Percentiles rank a stretch among this genome's conserved stretches.
Evolutionary conservation across 176 grass and related monocot species (phyloP).

Genomic region (maize (Zea mays)): DNA sequence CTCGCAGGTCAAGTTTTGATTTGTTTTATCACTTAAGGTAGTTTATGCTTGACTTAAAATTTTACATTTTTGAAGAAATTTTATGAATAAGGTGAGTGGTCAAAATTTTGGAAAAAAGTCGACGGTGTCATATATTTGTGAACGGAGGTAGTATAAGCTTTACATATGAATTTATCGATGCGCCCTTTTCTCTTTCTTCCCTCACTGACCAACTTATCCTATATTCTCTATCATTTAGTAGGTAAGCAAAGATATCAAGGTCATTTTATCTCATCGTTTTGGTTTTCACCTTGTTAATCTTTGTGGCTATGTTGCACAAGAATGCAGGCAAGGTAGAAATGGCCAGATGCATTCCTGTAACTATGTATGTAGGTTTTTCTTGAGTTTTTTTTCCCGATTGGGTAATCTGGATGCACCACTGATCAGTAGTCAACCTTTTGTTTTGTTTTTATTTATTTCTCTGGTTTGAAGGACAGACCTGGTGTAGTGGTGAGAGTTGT

Average conservation of each 20-base stretch:
- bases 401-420: constrained; percentile 30
- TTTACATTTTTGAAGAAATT: too few species aligned
- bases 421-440: constrained; percentile 1
- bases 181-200: not conserved
- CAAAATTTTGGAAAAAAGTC: too few species aligned
- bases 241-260: not conserved
- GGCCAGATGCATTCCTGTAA: constrained; percentile 21
- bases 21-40: too few species aligned
- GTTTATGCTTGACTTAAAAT: too few species aligned
- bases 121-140: too few species aligned
- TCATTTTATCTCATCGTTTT: not conserved
- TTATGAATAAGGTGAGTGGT: too few species aligned
- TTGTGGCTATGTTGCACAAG: not conserved
- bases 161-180: not conserved
- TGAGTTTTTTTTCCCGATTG: not conserved
- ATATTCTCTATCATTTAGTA: not conserved
- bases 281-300: constrained; percentile 9
- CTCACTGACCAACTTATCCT: not conserved
- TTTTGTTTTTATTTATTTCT: not conserved
- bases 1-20: too few species aligned
- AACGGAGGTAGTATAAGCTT: too few species aligned
- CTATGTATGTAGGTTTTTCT: not conserved
- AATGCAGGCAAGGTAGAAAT: constrained; percentile 22
- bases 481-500: too few species aligned
- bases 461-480: too few species aligned